Base-by-base conservation (phyloP, 352 stramenopile genomes). In the Phytopythium sindhum region DNA sequence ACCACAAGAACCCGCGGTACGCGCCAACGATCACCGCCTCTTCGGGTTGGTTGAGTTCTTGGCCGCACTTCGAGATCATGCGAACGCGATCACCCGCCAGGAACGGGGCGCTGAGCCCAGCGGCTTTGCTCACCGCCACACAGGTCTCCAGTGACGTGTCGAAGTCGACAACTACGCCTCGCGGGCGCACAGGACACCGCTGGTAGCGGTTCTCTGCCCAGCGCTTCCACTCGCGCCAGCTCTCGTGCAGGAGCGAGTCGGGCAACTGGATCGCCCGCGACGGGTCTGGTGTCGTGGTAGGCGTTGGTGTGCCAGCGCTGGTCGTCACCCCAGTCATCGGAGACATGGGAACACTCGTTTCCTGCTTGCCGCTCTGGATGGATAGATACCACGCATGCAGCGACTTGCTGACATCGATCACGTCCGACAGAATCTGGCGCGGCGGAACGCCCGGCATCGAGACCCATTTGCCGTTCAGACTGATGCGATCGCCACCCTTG, bases 31-130 rank as follows among this genome's bases (percentile, higher is more conserved):
- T 84, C 44, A 98, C 77, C 33, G 96, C 97, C 85, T 99, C 95
- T 76, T 99, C 97, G 11, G 95, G 90, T 26, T 98, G 81, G 61
- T 99, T 98, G 45, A 99, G 77, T 73, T 98, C 89, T 45, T 96
- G 87, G 19, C 96, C 96, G 44, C 91, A 93, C 67, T 97, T 98
- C 1, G 93, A 90, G 56, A 90, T 96, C 42, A 99, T 91, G 28
- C 89, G 82, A 23, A 99, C 94, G 56, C 85, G 88, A 74, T 99
- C 96, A 35, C 97, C 97, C 57, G 93, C 80, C 52, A 99, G 75
- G 26, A 99, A 88, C 24, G 91, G 91, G 52, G 85, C 81, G 39
- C 73, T 67, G n/a, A 98, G 69, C 11, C 96, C 95, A 60, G 97
- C 85, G 31, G 81, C 78, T 35, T 89, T 92, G 70, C 91, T 98